Evolutionary conservation across 176 grass and related monocot genomes (phyloP), one percentile per base, ranked within the genome.

Genomic region (Avena sativa): DNA sequence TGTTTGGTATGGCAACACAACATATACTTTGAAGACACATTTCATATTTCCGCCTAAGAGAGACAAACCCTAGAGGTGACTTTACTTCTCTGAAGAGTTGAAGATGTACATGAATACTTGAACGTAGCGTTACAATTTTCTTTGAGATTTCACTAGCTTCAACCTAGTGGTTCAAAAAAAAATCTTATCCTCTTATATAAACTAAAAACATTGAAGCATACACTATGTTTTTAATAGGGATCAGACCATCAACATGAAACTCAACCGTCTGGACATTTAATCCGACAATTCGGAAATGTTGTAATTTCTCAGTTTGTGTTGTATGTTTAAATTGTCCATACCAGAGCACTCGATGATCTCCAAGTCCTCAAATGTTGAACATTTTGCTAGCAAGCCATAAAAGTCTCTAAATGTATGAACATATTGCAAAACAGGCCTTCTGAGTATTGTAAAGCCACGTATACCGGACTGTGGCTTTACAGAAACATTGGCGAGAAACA

Each of bases 351-450:
- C 15, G 0, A 36, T 34, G 64, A 86, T 0, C 85, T 64, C 68
- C 8, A 87, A 81, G 13, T 74, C 78, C 56, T 81, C 68, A 28
- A 87, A 57, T 74, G 0, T 23, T 5, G 5, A 56, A 55, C 78
- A 81, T 20, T 81, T 81, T 20, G 12, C 36, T 44, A 81, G 79
- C 68, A 87, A 64, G 28, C 14, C 9, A 12, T 26, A 1, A 65
- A 81, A 46, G 34, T 87, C 69, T 43, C 78, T 46, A 5, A 9
- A 10, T 52, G 81, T 81, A 51, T 53, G 26, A 64, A 87, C 48
- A 40, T 1, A 53, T 34, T 74, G 1, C 78, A 81, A 6, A 87
- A 8, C 44, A 87, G 65, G 85, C 40, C 78, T 87, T 62, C 13
- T 74, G 47, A 87, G 57, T 64, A 53, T 52, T 26, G 56, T 19